These are phyloP conservation scores for Bremia lactucae DNA, from an alignment of 352 stramenopile species.

Conservation along the genomic window DNA sequence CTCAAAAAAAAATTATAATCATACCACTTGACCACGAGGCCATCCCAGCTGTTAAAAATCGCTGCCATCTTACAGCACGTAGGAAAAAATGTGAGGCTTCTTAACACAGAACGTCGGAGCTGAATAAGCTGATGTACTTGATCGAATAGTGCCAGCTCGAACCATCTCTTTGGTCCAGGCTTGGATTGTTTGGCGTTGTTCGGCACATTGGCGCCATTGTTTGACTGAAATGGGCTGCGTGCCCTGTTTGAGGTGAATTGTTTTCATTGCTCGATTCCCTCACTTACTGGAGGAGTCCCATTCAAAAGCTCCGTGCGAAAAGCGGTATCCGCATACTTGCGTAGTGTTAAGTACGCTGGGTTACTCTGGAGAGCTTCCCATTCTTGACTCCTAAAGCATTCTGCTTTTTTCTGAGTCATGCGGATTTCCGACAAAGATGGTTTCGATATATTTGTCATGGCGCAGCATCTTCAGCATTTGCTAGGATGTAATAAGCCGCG, in stretches of 20 bases:
- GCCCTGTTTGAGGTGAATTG: neutral
- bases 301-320: neutral
- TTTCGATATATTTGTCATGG: neutral
- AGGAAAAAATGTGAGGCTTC: too few relatives aligned
- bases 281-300: neutral
- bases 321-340: neutral
- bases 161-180: constrained; percentile 11
- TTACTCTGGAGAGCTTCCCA: neutral
- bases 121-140: neutral
- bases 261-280: neutral
- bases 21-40: too few relatives aligned
- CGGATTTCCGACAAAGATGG: neutral
- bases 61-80: too few relatives aligned
- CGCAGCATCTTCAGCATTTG: neutral
- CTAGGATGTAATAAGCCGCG: neutral
- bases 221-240: neutral
- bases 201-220: neutral
- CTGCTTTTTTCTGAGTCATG: neutral
- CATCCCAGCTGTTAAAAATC: too few relatives aligned
- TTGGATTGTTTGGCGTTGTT: neutral
- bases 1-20: too few relatives aligned
- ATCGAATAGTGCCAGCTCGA: constrained; percentile 5
- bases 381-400: neutral
- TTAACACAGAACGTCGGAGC: neutral
- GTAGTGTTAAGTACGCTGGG: neutral